These are phyloP conservation scores for Cercospora janseana DNA, from an alignment of 2,329 filamentous ascomycete genomes.

Conservation along the genomic window DNA sequence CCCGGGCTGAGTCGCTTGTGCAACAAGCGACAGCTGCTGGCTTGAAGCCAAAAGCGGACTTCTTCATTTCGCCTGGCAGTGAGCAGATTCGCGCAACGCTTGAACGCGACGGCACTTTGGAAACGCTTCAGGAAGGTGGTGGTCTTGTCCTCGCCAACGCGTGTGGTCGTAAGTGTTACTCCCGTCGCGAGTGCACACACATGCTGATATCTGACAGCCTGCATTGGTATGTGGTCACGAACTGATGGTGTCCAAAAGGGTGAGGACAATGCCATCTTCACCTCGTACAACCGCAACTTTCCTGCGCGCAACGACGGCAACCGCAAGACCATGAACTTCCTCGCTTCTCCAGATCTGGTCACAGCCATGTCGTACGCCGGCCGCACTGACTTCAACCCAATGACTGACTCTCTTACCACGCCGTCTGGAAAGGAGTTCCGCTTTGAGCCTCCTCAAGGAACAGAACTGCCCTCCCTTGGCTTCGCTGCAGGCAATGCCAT, in stretches of 20 bases:
- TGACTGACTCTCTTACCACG: constrained; percentile 80
- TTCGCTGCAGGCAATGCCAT: constrained; percentile 76
- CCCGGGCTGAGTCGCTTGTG: constrained; percentile 85
- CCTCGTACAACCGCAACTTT: constrained; percentile 98
- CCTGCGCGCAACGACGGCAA: constrained; percentile 96
- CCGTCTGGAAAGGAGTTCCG: constrained; percentile 76
- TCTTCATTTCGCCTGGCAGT: constrained; percentile 94
- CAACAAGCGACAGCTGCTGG: constrained; percentile 89
- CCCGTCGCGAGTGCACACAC: too few relatives aligned
- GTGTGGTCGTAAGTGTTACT: constrained; percentile 55
- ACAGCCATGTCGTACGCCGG: constrained; percentile 95
- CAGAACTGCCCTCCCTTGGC: constrained; percentile 63
- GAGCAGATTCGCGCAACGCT: constrained; percentile 96
- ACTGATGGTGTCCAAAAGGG: constrained; percentile 83
- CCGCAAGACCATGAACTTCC: constrained; percentile 95
- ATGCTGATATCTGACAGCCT: constrained; percentile 10
- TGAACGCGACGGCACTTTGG: constrained; percentile 80
- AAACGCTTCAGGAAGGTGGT: constrained; percentile 81
- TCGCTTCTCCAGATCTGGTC: constrained; percentile 93
- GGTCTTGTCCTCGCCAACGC: constrained; percentile 91
- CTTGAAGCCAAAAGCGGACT: constrained; percentile 81
- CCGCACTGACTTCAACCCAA: constrained; percentile 90
- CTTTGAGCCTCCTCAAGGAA: constrained; percentile 71
- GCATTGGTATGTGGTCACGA: constrained; percentile 84
- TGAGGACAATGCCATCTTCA: constrained; percentile 88